phyloP scores from a whole-genome alignment of 1,284 basidiomycete species.

The Albatrellus sp. region DNA sequence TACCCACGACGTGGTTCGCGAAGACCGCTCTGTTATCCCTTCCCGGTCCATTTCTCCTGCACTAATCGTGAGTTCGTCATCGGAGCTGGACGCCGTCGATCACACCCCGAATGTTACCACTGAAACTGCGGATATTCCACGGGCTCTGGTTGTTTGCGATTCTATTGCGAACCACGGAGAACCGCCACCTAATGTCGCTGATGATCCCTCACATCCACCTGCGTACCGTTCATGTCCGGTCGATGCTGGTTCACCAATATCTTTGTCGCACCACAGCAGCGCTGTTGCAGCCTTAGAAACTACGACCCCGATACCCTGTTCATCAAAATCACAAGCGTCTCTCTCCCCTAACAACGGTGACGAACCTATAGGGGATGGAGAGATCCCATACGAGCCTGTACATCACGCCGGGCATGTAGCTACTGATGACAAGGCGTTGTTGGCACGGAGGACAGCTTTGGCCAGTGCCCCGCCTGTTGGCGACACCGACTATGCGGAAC shows the following conservation, averaged over 20 bases:
- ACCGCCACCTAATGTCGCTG: neutral
- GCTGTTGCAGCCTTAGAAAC: no score
- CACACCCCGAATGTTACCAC: neutral
- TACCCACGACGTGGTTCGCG: neutral
- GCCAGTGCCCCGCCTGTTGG: conserved; percentile 39
- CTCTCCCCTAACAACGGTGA: neutral
- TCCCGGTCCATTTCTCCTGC: no score
- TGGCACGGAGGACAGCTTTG: conserved; percentile 41
- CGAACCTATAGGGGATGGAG: neutral
- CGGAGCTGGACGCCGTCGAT: neutral
- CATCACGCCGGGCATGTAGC: conserved; percentile 48
- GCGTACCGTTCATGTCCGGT: conserved; percentile 3
- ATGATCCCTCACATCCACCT: neutral
- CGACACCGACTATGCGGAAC: neutral
- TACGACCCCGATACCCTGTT: neutral
- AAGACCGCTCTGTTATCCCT: no score
- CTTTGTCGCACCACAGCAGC: no score
- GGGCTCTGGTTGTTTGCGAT: neutral
- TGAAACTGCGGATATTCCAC: neutral
- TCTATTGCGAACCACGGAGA: neutral
- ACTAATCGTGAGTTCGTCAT: no score
- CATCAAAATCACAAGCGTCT: conserved; percentile 3
- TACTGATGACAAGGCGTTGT: conserved; percentile 57
- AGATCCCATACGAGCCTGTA: conserved; percentile 8
- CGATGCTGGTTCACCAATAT: neutral